phyloP scores from a whole-genome alignment of 306 rosid species.

The Sphenostylis stenocarpa region DNA sequence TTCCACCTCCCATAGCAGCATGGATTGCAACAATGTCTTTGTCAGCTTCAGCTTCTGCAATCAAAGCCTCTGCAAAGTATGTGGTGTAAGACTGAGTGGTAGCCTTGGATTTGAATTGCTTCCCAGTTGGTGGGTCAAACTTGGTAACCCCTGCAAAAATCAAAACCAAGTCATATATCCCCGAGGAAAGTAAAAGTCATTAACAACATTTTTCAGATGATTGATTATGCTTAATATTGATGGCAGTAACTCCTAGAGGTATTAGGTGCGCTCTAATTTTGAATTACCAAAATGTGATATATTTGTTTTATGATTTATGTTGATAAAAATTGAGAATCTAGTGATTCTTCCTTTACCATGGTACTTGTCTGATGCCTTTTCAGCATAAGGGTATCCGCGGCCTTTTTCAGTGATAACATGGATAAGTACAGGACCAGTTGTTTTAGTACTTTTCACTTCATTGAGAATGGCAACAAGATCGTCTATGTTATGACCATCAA shows the following conservation, averaged over 20 bases:
- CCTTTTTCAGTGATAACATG: conserved; percentile 96
- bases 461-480: conserved; percentile 83
- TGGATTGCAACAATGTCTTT: conserved; percentile 85
- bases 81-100: conserved; percentile 85
- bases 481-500: conserved; percentile 94
- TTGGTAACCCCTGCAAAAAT: conserved; percentile 78
- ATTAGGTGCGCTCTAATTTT: not conserved
- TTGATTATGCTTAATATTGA: conserved; percentile 18
- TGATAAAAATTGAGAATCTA: not conserved
- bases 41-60: conserved; percentile 93
- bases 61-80: conserved; percentile 93
- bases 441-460: conserved; percentile 83
- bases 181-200: conserved; percentile 16
- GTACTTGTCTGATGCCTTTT: conserved; percentile 88
- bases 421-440: conserved; percentile 91
- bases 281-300: conserved; percentile 4
- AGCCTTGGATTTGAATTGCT: conserved; percentile 73
- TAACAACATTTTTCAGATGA: not conserved
- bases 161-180: conserved; percentile 22
- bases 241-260: conserved; percentile 5
- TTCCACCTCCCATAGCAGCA: conserved; percentile 99
- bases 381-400: conserved; percentile 96
- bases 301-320: conserved; percentile 3
- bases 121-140: conserved; percentile 91
- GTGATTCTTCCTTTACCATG: conserved; percentile 59